Conservation (phyloP, 78 protist species). For the Protostelium mycophagum region DNA sequence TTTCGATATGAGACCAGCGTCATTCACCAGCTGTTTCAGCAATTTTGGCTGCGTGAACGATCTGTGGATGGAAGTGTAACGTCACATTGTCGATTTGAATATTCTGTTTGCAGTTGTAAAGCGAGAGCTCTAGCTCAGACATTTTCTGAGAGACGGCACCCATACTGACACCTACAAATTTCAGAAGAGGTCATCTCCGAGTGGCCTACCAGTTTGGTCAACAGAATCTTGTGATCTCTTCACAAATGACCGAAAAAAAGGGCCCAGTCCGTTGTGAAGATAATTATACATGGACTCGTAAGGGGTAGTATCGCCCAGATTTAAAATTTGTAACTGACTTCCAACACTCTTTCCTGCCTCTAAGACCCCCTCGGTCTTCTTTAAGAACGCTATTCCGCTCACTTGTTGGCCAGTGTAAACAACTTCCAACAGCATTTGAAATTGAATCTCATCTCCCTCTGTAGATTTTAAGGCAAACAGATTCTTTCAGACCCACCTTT, state of each 20-base stretch:
- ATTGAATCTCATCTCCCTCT: slow-evolving; percentile 4
- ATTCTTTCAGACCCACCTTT: background rate
- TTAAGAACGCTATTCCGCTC: slow-evolving; percentile 29
- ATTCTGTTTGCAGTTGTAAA: slow-evolving; percentile 65
- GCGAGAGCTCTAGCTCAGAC: slow-evolving; percentile 66
- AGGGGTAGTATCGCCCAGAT: slow-evolving; percentile 64
- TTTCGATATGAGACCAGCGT: too few species aligned
- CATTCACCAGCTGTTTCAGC: slow-evolving; percentile 8
- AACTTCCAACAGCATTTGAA: slow-evolving; percentile 51
- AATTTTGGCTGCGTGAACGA: slow-evolving; percentile 2
- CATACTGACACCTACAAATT: slow-evolving; percentile 20
- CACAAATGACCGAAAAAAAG: slow-evolving; percentile 55
- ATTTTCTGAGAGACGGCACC: slow-evolving; percentile 68
- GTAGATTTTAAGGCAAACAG: background rate
- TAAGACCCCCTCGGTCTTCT: slow-evolving; percentile 27
- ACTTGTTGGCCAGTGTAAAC: slow-evolving; percentile 43
- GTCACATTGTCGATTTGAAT: slow-evolving; percentile 65
- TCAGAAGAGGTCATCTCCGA: slow-evolving; percentile 6
- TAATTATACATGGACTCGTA: slow-evolving; percentile 67
- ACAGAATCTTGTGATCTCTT: background rate
- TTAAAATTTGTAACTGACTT: slow-evolving; percentile 49
- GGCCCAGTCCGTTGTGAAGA: slow-evolving; percentile 71
- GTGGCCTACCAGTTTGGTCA: background rate
- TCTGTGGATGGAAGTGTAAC: slow-evolving; percentile 43
- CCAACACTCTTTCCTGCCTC: slow-evolving; percentile 23